Evolutionary conservation across 2,329 filamentous ascomycete species (phyloP).

Genomic region (Arthrobotrys pseudoclavata): DNA sequence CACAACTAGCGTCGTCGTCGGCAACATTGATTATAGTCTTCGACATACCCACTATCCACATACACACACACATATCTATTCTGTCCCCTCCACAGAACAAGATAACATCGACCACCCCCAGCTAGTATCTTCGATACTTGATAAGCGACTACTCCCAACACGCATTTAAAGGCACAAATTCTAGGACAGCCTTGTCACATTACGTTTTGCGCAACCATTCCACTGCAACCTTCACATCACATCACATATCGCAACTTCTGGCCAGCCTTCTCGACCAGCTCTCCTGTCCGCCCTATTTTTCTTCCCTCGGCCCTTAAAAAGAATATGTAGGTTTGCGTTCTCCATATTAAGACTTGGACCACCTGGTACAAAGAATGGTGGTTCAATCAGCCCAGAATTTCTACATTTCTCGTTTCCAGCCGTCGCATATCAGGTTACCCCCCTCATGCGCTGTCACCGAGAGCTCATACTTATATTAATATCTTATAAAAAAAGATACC

Average conservation of each 20-base stretch:
- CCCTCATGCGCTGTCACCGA: slow-evolving; percentile 23
- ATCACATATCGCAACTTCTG: slow-evolving; percentile 55
- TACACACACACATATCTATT: background rate
- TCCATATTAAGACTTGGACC: slow-evolving; percentile 29
- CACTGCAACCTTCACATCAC: slow-evolving; percentile 41
- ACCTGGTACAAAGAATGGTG: slow-evolving; percentile 50
- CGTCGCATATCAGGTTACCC: slow-evolving; percentile 42
- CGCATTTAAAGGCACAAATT: slow-evolving; percentile 10
- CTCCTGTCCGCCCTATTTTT: slow-evolving; percentile 31
- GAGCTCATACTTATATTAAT: slow-evolving; percentile 30
- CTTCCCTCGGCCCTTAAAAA: slow-evolving; percentile 11
- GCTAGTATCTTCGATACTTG: slow-evolving; percentile 21
- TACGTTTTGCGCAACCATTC: slow-evolving; percentile 60
- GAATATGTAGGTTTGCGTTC: slow-evolving; percentile 57
- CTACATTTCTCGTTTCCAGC: slow-evolving; percentile 59
- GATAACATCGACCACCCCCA: background rate
- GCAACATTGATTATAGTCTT: background rate
- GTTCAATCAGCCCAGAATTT: slow-evolving; percentile 42
- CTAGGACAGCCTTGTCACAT: slow-evolving; percentile 54
- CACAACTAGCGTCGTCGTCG: background rate
- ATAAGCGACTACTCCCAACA: slow-evolving; percentile 47
- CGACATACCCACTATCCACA: background rate
- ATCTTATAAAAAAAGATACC: slow-evolving; percentile 12
- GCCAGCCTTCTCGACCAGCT: slow-evolving; percentile 48
- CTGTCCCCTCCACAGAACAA: background rate